phyloP scores from a whole-genome alignment of 345 rosid genomes.

The Eucalyptus sp. region DNA sequence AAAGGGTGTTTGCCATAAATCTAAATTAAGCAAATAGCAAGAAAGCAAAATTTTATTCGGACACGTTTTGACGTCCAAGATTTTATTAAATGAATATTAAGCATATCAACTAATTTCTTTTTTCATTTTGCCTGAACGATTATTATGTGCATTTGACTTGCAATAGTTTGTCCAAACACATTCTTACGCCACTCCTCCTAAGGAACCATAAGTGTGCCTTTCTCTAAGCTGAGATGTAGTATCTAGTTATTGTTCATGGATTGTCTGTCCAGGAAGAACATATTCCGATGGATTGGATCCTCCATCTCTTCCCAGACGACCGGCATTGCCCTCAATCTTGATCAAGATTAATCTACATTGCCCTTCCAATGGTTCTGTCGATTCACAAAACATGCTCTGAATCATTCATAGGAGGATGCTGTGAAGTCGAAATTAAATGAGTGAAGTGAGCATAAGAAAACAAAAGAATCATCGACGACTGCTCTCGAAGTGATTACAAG shows the following conservation, averaged over 20 bases:
- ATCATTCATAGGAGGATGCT: background rate
- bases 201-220: background rate
- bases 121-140: background rate
- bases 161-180: background rate
- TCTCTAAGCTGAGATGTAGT: background rate
- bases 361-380: background rate
- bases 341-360: background rate
- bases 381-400: background rate
- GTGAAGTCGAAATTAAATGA: background rate
- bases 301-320: background rate
- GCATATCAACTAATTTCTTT: background rate
- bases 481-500: background rate
- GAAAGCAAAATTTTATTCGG: background rate
- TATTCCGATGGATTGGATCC: too few relatives aligned
- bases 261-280: background rate
- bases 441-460: background rate
- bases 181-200: background rate
- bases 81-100: background rate
- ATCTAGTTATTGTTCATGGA: background rate
- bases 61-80: too few relatives aligned
- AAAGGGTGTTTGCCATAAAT: background rate
- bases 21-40: background rate
- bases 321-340: background rate
- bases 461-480: background rate
- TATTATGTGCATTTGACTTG: background rate